Evolutionary conservation across 148 eudicot genomes (phyloP).

Genomic region (Amaranthus hypochondriacus): DNA sequence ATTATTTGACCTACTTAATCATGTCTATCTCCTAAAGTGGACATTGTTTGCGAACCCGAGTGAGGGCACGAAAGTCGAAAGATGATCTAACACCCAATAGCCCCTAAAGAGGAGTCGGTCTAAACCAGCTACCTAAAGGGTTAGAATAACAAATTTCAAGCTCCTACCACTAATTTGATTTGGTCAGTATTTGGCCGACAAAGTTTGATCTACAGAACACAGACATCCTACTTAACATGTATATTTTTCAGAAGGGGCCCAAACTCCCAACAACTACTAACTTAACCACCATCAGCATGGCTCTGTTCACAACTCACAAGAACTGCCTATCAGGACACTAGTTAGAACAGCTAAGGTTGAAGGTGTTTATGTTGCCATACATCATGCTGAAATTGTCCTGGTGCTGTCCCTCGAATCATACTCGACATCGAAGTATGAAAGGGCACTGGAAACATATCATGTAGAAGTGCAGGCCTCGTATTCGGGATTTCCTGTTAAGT

Average conservation of each 20-base stretch:
- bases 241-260: not conserved
- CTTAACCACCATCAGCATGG: not conserved
- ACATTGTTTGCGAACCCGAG: not conserved
- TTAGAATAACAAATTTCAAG: no score
- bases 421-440: conserved; percentile 28
- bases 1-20: conserved; percentile 1
- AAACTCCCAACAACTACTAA: not conserved
- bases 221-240: not conserved
- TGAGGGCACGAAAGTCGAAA: not conserved
- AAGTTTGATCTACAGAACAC: not conserved
- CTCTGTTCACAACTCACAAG: not conserved
- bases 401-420: conserved; percentile 32
- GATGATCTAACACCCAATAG: not conserved
- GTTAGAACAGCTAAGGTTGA: conserved; percentile 14
- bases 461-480: conserved; percentile 39
- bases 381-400: conserved; percentile 30
- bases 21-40: not conserved
- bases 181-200: not conserved
- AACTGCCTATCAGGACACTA: not conserved
- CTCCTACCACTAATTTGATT: no score
- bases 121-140: no score
- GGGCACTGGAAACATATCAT: conserved; percentile 38
- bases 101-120: no score
- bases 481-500: conserved; percentile 38
- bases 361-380: conserved; percentile 27